phyloP scores from a whole-genome alignment of 768 basidiomycete genomes.

The Boletus rufocinnamomeus region DNA sequence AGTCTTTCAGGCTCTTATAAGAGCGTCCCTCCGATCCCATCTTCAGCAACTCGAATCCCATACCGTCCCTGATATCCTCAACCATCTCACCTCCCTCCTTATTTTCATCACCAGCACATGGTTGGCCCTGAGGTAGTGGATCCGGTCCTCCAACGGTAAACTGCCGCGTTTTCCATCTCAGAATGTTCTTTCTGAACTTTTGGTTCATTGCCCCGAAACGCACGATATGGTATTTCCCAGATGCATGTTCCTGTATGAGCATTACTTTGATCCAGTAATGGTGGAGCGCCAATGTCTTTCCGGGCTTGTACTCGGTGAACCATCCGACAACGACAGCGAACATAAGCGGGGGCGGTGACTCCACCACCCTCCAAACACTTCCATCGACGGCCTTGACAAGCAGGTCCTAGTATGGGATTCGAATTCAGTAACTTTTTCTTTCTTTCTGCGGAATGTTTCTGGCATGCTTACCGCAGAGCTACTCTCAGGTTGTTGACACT shows the following conservation, averaged over 20 bases:
- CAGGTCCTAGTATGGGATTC: not conserved
- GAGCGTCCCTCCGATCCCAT: not conserved
- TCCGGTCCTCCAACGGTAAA: not conserved
- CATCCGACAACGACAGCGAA: conserved; percentile 1
- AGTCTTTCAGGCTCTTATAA: conserved; percentile 1
- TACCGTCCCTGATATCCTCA: not conserved
- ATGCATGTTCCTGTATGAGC: conserved; percentile 2
- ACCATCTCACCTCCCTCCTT: not conserved
- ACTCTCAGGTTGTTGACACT: not conserved
- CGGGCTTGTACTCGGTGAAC: conserved; percentile 2
- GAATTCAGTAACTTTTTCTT: not conserved
- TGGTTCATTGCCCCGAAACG: not conserved
- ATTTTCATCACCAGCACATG: not conserved
- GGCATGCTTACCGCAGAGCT: not conserved
- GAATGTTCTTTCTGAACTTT: not conserved
- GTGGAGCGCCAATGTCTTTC: not conserved
- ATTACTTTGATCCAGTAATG: not conserved
- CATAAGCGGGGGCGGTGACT: not conserved
- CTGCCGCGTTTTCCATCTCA: not conserved
- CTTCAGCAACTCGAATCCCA: not conserved
- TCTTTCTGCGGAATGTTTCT: not conserved
- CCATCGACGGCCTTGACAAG: conserved; percentile 1
- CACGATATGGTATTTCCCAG: not conserved
- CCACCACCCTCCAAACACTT: not conserved
- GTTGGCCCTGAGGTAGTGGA: not conserved